Percentiles rank a stretch among this genome's conserved stretches.
These are phyloP conservation scores for Annona squamosa DNA, from an alignment of 164 flowering plant species.

Conservation along the genomic window DNA sequence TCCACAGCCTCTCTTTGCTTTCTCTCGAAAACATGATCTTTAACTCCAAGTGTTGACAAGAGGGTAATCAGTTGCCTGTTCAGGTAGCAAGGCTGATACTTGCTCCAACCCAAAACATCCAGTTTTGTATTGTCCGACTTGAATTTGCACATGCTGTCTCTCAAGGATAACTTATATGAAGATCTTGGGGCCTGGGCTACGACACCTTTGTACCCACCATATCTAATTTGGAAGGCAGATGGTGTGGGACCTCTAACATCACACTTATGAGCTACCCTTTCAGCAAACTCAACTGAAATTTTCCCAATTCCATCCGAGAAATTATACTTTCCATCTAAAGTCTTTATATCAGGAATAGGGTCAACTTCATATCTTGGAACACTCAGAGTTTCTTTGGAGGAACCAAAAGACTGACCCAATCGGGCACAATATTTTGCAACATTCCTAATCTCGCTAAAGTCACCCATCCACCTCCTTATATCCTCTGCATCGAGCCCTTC, in stretches of 20 bases:
- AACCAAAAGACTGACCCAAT: conserved; percentile 83
- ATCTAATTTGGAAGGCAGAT: conserved; percentile 82
- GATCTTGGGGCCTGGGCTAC: conserved; percentile 79
- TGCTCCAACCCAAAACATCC: conserved; percentile 60
- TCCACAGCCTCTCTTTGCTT: conserved; percentile 64
- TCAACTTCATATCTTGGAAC: conserved; percentile 47
- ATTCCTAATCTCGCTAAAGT: conserved; percentile 58
- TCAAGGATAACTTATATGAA: conserved; percentile 43
- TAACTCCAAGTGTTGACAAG: conserved; percentile 78
- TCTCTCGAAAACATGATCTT: conserved; percentile 47
- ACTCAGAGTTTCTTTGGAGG: conserved; percentile 66
- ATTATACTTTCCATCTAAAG: conserved; percentile 24
- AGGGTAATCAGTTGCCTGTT: conserved; percentile 83
- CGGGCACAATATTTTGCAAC: conserved; percentile 91
- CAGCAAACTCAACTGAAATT: conserved; percentile 70
- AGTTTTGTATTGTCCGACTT: conserved; percentile 45
- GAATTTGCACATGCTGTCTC: conserved; percentile 75
- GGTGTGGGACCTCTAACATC: conserved; percentile 35
- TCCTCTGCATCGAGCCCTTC: conserved; percentile 43
- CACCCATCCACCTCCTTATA: conserved; percentile 82
- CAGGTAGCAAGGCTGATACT: conserved; percentile 70
- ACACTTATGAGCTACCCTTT: conserved; percentile 63
- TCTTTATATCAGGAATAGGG: conserved; percentile 48
- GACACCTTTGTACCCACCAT: conserved; percentile 90
- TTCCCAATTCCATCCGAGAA: conserved; percentile 98